Base-by-base conservation (phyloP, 768 basidiomycete species). In the Boletus eberwhitei region DNA sequence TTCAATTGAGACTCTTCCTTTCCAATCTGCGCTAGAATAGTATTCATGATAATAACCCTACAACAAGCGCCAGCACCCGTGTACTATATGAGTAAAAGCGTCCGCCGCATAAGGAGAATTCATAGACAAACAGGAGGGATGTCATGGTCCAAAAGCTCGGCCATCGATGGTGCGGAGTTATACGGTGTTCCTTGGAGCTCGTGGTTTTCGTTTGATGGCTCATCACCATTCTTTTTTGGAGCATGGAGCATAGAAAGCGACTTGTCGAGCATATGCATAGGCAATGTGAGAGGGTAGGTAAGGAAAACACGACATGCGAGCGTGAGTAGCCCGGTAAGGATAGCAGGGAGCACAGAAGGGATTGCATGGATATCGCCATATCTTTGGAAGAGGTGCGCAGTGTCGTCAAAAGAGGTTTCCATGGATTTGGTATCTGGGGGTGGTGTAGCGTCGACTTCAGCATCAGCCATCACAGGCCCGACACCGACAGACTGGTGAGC, bases 111-210 rank as follows among this genome's bases (percentile, higher is more conserved):
- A 67, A 66, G 65, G 66, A 67, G 65, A 71, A 77, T 73, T 76
- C 74, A 79, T 74, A 74, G 76, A 79, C 77, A 74, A 73, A 79
- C 77, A 76, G 74, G 75, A 68, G 70, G 67, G 58, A 72, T 64
- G 35, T 71, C 70, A 69, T 69, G 55, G 59, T 71, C 64, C 59
- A 61, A 44, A 43, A 60, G 61, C 41, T 69, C 69, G 17, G 56
- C 54, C 63, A 57, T 60, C 57, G 70, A 71, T 64, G 52, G 63
- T 51, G 43, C 52, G 8, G 71, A 60, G 37, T 63, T 61, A 57
- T 62, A 58, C 8, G 54, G 47, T 39, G 60, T 59, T 22, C 58
- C 58, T 62, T 68, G 60, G 51, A 65, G 57, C 58, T 71, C 71
- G 42, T 60, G 58, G 52, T 67, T 71, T 64, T 69, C 68, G 21